These are phyloP conservation scores for Dioscorea dumetorum DNA, from an alignment of 106 monocot genomes.

Conservation along the genomic window DNA sequence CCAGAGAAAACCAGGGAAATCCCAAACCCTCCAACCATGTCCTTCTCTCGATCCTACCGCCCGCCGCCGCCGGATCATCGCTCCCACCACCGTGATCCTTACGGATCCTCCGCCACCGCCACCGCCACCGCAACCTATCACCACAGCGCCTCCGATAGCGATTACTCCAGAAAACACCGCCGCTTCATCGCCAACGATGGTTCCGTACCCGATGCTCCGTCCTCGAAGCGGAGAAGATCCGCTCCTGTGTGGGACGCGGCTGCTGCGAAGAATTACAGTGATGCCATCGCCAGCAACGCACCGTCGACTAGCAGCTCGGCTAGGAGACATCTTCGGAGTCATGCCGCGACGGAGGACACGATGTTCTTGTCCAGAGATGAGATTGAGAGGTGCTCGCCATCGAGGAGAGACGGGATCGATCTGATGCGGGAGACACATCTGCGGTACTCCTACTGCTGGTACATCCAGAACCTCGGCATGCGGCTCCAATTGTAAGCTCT, in stretches of 20 bases:
- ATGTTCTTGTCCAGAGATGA: conserved; percentile 72
- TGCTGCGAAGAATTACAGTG: background rate
- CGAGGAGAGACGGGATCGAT: conserved; percentile 88
- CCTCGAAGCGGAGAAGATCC: background rate
- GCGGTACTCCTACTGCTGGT: conserved; percentile 74
- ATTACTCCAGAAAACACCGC: background rate
- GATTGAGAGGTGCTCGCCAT: conserved; percentile 85
- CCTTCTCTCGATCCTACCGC: conserved; percentile 1
- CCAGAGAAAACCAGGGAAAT: too few relatives aligned
- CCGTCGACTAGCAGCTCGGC: background rate
- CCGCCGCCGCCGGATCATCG: background rate
- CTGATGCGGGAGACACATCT: conserved; percentile 43
- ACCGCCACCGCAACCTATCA: background rate
- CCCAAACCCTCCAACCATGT: background rate
- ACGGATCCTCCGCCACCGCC: background rate
- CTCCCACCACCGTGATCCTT: background rate
- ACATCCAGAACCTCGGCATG: conserved; percentile 64
- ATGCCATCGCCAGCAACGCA: background rate
- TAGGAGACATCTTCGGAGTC: background rate
- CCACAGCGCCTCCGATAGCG: background rate
- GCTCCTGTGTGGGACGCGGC: background rate
- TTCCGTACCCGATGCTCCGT: background rate
- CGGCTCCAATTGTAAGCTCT: conserved; percentile 60
- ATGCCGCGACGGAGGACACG: conserved; percentile 8
- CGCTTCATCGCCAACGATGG: background rate